Evolutionary conservation across 176 grass and related monocot species (phyloP).

Genomic region (Carex littledalei): DNA sequence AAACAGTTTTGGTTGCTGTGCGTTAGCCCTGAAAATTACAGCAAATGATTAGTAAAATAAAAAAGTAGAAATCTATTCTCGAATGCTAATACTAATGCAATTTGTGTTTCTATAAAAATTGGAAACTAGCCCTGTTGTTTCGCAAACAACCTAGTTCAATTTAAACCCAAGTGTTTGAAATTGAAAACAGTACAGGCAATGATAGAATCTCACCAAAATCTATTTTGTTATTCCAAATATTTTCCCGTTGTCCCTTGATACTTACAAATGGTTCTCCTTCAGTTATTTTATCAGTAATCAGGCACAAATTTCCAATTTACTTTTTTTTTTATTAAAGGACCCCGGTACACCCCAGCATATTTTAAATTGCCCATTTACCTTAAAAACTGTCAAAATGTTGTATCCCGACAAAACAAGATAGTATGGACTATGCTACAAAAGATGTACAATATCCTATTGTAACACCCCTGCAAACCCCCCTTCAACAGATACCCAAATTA

Average conservation of each 20-base stretch:
- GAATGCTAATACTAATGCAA: not conserved
- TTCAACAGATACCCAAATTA: not conserved
- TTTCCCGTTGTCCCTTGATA: not conserved
- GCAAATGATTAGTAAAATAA: not conserved
- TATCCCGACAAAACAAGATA: not conserved
- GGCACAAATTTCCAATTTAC: not conserved
- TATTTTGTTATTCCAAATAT: not conserved
- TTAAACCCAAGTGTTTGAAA: not conserved
- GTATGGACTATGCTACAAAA: not conserved
- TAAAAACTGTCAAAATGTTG: not conserved
- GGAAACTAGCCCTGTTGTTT: not conserved
- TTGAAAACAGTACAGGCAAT: not conserved
- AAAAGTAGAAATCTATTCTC: not conserved
- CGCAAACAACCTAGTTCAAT: not conserved
- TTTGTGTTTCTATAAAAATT: not conserved
- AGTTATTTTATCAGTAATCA: not conserved
- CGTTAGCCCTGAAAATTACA: constrained; percentile 21
- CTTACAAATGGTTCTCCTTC: not conserved
- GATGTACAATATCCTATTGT: not conserved
- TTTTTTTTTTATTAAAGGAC: too few relatives aligned
- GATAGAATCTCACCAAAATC: not conserved
- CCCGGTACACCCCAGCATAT: too few relatives aligned
- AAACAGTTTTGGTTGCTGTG: constrained; percentile 31
- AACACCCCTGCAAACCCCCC: not conserved
- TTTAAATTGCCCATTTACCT: not conserved